A percentile compares a stretch with the other conserved stretches of the same genome.
Evolutionary conservation across 2,329 filamentous ascomycete species (phyloP).

Genomic region (Fusarium caatingaense): DNA sequence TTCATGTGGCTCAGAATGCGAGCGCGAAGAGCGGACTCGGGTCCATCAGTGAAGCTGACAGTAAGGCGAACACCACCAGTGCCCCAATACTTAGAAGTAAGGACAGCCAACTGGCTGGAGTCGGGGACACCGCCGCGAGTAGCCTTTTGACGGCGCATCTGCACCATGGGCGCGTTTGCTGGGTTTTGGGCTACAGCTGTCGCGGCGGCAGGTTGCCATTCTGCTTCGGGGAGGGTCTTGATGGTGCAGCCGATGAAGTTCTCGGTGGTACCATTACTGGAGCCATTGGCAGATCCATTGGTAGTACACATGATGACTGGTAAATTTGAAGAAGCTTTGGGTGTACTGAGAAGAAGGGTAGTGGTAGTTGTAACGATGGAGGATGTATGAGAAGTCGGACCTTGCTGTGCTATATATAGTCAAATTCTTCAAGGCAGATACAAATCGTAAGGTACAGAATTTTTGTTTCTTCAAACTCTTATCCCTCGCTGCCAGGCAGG

Average conservation of each 20-base stretch:
- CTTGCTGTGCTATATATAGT: neutral
- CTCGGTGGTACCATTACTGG: neutral
- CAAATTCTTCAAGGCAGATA: too few relatives aligned
- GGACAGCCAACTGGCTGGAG: neutral
- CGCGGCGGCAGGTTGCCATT: neutral
- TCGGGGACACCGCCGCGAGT: neutral
- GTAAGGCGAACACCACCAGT: neutral
- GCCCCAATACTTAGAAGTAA: neutral
- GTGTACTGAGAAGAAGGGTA: neutral
- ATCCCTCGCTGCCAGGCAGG: too few relatives aligned
- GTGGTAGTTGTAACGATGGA: accelerated
- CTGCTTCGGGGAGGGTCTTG: neutral
- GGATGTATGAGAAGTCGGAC: neutral
- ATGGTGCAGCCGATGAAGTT: neutral
- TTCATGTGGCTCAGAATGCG: neutral
- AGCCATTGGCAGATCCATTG: neutral
- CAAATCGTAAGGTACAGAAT: neutral
- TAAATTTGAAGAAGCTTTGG: neutral
- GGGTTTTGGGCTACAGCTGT: neutral
- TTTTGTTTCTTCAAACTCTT: too few relatives aligned
- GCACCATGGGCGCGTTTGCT: neutral
- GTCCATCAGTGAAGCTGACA: neutral
- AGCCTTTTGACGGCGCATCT: neutral
- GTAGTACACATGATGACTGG: neutral
- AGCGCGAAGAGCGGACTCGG: neutral